Percentiles rank a stretch among this genome's conserved stretches.
Evolutionary conservation across 495 filamentous ascomycete genomes (phyloP).

Genomic region (Sporormia fimetaria): DNA sequence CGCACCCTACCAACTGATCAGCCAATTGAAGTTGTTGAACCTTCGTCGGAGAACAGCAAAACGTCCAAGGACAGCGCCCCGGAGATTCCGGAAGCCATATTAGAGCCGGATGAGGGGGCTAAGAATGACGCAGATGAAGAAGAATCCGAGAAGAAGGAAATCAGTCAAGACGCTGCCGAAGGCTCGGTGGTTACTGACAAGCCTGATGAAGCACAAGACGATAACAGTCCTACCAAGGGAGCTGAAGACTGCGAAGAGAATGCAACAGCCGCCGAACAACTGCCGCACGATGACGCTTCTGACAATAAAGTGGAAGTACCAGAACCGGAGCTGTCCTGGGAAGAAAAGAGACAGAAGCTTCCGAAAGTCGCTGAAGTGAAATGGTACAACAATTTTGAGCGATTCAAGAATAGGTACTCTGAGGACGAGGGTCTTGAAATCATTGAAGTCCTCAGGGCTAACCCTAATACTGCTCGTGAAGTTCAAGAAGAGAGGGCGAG

Average conservation of each 20-base stretch:
- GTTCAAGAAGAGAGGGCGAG: not conserved
- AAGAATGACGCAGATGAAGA: not conserved
- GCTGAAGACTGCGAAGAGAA: too few species aligned
- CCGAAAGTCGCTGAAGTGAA: too few species aligned
- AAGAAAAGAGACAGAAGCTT: too few species aligned
- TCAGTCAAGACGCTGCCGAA: too few species aligned
- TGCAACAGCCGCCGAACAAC: not conserved
- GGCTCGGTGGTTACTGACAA: not conserved
- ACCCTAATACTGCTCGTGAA: not conserved
- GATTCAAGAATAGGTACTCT: not conserved
- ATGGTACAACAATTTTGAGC: too few species aligned
- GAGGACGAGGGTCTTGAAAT: not conserved
- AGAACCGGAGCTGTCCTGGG: too few species aligned
- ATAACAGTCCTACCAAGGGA: not conserved
- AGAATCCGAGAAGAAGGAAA: not conserved
- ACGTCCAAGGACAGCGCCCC: too few species aligned
- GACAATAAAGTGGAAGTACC: not conserved
- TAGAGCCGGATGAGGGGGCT: not conserved
- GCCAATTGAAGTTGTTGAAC: too few species aligned
- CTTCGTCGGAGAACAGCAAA: too few species aligned
- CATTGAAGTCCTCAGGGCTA: not conserved
- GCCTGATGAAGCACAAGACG: not conserved
- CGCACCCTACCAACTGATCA: too few species aligned
- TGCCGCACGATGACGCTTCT: not conserved
- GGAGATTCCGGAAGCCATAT: too few species aligned